A percentile compares a stretch with the other conserved stretches of the same genome.
phyloP scores from a whole-genome alignment of 306 rosid genomes.

The Datisca glomerata region DNA sequence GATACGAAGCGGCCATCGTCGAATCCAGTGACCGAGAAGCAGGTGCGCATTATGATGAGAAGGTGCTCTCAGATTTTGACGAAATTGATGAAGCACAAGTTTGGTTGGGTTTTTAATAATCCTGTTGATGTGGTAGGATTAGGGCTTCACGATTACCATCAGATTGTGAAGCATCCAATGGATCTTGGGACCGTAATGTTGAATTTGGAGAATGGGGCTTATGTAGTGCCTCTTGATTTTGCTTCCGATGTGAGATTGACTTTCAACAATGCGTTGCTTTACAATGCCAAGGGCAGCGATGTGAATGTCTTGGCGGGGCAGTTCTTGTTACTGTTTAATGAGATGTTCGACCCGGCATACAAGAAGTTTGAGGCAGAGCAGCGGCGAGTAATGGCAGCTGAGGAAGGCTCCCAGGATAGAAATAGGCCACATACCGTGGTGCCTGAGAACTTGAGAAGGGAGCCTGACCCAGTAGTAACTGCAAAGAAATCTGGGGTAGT shows the following conservation, averaged over 20 bases:
- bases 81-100: slow-evolving; percentile 65
- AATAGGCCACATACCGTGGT: background rate
- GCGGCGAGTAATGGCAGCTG: background rate
- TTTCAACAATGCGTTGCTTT: slow-evolving; percentile 56
- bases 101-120: slow-evolving; percentile 51
- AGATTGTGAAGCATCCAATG: slow-evolving; percentile 62
- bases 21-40: background rate
- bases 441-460: slow-evolving; percentile 25
- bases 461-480: slow-evolving; percentile 8
- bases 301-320: slow-evolving; percentile 45
- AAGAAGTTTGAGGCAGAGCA: slow-evolving; percentile 24
- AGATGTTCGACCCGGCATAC: slow-evolving; percentile 30
- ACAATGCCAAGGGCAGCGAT: slow-evolving; percentile 63
- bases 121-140: slow-evolving; percentile 46
- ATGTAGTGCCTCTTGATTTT: slow-evolving; percentile 41
- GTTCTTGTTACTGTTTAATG: slow-evolving; percentile 43
- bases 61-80: slow-evolving; percentile 44
- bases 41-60: slow-evolving; percentile 25
- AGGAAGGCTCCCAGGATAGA: background rate
- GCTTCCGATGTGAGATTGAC: slow-evolving; percentile 60
- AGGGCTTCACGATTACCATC: slow-evolving; percentile 68
- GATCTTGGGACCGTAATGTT: slow-evolving; percentile 73
- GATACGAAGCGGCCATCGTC: background rate
- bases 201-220: slow-evolving; percentile 28
- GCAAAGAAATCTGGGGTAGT: slow-evolving; percentile 22